Conservation (phyloP, 2,329 filamentous ascomycete species). For the Xylaria arbuscula region DNA sequence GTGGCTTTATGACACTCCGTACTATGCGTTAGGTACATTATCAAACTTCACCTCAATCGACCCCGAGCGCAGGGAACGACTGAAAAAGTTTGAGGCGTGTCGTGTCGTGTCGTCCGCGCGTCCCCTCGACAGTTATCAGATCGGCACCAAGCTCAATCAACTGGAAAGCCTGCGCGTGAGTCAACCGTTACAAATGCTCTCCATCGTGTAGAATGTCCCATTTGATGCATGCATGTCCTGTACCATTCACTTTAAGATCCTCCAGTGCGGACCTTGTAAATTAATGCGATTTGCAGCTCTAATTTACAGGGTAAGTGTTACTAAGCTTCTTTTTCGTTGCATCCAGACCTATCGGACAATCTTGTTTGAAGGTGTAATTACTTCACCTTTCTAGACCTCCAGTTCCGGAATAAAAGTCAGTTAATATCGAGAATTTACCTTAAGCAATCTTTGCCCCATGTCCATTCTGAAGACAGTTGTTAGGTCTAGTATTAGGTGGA, state of each 20-base stretch:
- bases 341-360: background rate
- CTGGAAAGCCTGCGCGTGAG: background rate
- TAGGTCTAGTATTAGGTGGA: background rate
- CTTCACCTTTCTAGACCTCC: background rate
- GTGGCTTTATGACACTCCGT: background rate
- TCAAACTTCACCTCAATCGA: background rate
- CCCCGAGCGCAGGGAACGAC: background rate
- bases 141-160: background rate
- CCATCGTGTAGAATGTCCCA: background rate
- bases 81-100: background rate
- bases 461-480: background rate
- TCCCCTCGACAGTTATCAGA: background rate
- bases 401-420: background rate
- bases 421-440: background rate
- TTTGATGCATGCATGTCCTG: background rate
- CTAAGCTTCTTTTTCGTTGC: background rate
- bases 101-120: background rate
- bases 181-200: constrained; percentile 1
- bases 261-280: background rate
- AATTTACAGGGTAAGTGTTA: background rate
- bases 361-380: background rate
- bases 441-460: background rate
- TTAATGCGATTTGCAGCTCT: background rate
- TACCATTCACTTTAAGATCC: background rate
- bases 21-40: background rate